These are phyloP conservation scores for Berberis vulgaris DNA, from an alignment of 164 flowering plant genomes.

Conservation along the genomic window DNA sequence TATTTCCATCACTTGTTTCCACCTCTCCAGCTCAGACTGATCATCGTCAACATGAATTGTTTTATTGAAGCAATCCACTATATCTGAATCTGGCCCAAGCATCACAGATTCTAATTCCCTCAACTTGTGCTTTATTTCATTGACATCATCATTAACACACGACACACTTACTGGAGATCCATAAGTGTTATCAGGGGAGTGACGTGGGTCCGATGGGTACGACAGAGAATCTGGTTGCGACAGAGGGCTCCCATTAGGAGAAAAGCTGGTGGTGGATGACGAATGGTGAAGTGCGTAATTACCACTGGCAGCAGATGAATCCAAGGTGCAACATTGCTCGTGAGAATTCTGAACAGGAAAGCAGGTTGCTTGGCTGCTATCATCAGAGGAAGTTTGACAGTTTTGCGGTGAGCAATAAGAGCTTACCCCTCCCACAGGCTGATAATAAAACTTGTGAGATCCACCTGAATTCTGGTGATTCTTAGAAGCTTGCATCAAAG, in stretches of 20 bases:
- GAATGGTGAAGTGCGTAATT: constrained; percentile 21
- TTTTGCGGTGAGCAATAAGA: constrained; percentile 19
- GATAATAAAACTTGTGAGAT: constrained; percentile 14
- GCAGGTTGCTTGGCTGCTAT: constrained; percentile 18
- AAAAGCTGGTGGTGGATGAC: constrained; percentile 39
- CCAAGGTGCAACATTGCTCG: constrained; percentile 33
- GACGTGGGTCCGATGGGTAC: constrained; percentile 25
- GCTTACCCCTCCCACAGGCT: constrained; percentile 23
- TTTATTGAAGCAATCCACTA: constrained; percentile 14
- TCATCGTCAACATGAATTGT: constrained; percentile 1
- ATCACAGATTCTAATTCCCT: constrained; percentile 57
- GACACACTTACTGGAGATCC: constrained; percentile 35
- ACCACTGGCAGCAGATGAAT: constrained; percentile 30
- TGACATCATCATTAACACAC: constrained; percentile 28
- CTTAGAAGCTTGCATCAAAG: constrained; percentile 32
- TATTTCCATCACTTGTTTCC: constrained; percentile 32
- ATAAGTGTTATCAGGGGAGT: constrained; percentile 29
- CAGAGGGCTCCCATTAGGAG: constrained; percentile 34
- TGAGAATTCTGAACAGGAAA: constrained; percentile 16
- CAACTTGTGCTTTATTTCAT: constrained; percentile 41
- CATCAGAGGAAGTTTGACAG: constrained; percentile 17
- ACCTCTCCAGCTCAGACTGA: constrained; percentile 28
- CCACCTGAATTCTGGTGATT: constrained; percentile 14
- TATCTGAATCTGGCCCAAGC: constrained; percentile 48
- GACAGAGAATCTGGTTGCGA: constrained; percentile 38